Evolutionary conservation across 441 rosid species (phyloP).

Genomic region (Eutrema salsugineum): DNA sequence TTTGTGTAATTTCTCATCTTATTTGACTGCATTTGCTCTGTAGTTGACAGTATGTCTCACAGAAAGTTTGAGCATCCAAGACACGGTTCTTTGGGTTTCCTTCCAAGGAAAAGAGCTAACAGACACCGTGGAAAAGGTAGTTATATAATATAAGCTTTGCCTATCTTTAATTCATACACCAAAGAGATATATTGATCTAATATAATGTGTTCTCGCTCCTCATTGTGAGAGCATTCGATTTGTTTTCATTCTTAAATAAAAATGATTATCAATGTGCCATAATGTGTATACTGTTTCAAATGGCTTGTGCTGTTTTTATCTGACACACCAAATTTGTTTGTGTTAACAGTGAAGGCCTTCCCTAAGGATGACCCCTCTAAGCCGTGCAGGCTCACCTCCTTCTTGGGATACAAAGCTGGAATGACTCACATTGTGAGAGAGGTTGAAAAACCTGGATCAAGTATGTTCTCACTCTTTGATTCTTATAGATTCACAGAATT

Average conservation of each 20-base stretch:
- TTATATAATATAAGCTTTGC: not conserved
- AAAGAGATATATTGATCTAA: no score
- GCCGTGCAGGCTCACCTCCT: constrained; percentile 54
- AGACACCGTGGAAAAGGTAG: constrained; percentile 61
- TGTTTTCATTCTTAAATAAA: no score
- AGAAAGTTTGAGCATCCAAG: constrained; percentile 70
- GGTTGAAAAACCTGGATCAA: constrained; percentile 69
- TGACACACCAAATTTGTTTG: not conserved
- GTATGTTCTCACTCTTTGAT: constrained; percentile 30
- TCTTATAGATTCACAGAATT: not conserved
- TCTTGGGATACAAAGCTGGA: constrained; percentile 64
- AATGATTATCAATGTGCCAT: not conserved
- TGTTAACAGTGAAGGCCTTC: constrained; percentile 57
- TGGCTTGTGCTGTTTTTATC: not conserved
- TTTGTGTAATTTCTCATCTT: not conserved
- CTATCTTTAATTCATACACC: not conserved
- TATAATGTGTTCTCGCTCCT: no score
- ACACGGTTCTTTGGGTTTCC: constrained; percentile 68
- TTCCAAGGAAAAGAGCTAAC: constrained; percentile 56
- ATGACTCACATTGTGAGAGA: constrained; percentile 75
- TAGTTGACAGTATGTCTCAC: constrained; percentile 44
- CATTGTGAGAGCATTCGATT: no score
- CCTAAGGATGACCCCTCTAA: constrained; percentile 56
- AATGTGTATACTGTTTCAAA: not conserved
- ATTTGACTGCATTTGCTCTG: constrained; percentile 1